These are phyloP conservation scores for Serendipita sp. DNA, from an alignment of 768 basidiomycete genomes.

Conservation along the genomic window DNA sequence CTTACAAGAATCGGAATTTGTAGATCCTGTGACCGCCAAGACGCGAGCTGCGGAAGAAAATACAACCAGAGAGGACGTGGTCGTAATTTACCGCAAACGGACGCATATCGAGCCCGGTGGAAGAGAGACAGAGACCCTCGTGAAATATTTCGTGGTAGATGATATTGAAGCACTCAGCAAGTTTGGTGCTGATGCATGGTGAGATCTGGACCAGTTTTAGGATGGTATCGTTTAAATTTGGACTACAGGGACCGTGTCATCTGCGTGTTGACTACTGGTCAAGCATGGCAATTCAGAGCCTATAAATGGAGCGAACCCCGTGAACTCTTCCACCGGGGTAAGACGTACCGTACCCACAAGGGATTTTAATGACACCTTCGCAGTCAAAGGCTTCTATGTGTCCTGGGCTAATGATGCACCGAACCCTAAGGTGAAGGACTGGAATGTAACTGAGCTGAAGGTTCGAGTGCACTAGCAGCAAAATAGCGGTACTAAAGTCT, in stretches of 20 bases:
- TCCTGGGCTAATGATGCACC: slow-evolving; percentile 89
- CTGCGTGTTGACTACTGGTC: slow-evolving; percentile 96
- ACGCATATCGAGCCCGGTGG: slow-evolving; percentile 51
- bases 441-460: slow-evolving; percentile 94
- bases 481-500: not conserved
- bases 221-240: not conserved
- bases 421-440: slow-evolving; percentile 78
- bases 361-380: not conserved
- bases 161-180: slow-evolving; percentile 83
- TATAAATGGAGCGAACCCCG: slow-evolving; percentile 96
- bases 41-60: slow-evolving; percentile 53
- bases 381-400: slow-evolving; percentile 91
- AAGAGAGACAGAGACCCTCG: slow-evolving; percentile 34
- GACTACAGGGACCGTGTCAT: slow-evolving; percentile 62
- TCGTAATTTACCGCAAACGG: slow-evolving; percentile 77
- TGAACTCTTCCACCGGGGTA: slow-evolving; percentile 86
- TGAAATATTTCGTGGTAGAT: slow-evolving; percentile 75
- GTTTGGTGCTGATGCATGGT: slow-evolving; percentile 85
- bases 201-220: slow-evolving; percentile 9
- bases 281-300: slow-evolving; percentile 93
- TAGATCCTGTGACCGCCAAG: slow-evolving; percentile 16
- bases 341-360: slow-evolving; percentile 11
- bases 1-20: slow-evolving; percentile 73
- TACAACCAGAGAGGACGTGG: slow-evolving; percentile 60
- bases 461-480: slow-evolving; percentile 25